Percentiles rank a stretch among this genome's conserved stretches.
These are phyloP conservation scores for Mycena galericulata DNA, from an alignment of 768 basidiomycete genomes.

Conservation along the genomic window DNA sequence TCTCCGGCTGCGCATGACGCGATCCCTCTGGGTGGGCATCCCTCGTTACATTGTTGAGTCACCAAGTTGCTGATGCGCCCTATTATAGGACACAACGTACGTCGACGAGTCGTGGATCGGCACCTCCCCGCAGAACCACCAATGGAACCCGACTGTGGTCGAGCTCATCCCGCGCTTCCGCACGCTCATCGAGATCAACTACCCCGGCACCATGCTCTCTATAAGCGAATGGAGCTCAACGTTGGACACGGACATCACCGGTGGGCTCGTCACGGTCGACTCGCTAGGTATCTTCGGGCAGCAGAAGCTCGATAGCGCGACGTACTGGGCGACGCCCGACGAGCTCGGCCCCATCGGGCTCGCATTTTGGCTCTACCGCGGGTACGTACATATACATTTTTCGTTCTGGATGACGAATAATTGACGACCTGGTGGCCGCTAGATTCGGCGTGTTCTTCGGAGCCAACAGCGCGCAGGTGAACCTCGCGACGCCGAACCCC, in stretches of 20 bases:
- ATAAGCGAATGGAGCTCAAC: conserved; percentile 65
- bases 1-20: conserved; percentile 59
- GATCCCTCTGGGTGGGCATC: conserved; percentile 60
- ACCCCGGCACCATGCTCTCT: conserved; percentile 69
- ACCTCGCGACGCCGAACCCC: conserved; percentile 53
- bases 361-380: conserved; percentile 68
- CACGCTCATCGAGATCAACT: conserved; percentile 59
- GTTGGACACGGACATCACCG: conserved; percentile 62
- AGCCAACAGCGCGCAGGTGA: conserved; percentile 56
- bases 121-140: conserved; percentile 55
- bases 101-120: conserved; percentile 69
- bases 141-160: conserved; percentile 58
- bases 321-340: conserved; percentile 64
- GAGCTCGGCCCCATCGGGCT: conserved; percentile 62
- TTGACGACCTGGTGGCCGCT: background rate
- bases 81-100: conserved; percentile 56
- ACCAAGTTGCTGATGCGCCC: background rate
- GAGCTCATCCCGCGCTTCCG: conserved; percentile 63
- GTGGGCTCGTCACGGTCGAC: conserved; percentile 65
- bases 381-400: conserved; percentile 46
- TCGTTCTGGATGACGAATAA: background rate
- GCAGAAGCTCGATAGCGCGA: conserved; percentile 62
- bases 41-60: background rate
- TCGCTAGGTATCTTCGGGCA: conserved; percentile 63
- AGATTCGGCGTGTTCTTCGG: conserved; percentile 64